These are phyloP conservation scores for Chimonanthus salicifolius DNA, from an alignment of 164 flowering plant genomes.

Conservation along the genomic window DNA sequence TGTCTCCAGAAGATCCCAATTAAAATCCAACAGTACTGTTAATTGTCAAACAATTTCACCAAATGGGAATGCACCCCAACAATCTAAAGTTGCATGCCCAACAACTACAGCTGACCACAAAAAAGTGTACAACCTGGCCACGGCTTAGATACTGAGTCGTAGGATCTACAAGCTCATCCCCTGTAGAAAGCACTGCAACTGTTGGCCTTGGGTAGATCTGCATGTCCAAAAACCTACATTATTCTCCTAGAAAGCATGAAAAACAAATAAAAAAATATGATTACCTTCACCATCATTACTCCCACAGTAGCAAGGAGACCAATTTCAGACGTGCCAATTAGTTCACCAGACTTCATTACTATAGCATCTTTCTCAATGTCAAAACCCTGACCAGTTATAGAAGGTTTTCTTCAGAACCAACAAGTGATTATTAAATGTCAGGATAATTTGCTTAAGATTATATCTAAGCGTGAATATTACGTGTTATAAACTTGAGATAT, in stretches of 20 bases:
- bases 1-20: background rate
- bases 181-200: conserved; percentile 92
- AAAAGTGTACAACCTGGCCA: conserved; percentile 66
- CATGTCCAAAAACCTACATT: conserved; percentile 4
- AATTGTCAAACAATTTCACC: background rate
- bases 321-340: conserved; percentile 70
- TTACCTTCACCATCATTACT: conserved; percentile 70
- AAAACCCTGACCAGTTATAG: conserved; percentile 51
- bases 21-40: background rate
- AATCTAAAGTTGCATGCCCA: conserved; percentile 1
- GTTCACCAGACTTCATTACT: conserved; percentile 70
- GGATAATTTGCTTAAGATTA: background rate
- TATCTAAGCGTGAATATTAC: background rate
- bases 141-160: conserved; percentile 44
- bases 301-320: conserved; percentile 88
- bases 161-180: conserved; percentile 96
- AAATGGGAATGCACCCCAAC: background rate
- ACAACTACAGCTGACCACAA: background rate
- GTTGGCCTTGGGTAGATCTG: conserved; percentile 78
- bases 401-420: background rate
- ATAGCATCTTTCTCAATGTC: conserved; percentile 68
- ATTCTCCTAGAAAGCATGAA: background rate
- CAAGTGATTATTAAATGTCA: background rate
- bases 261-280: background rate
- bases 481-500: background rate